Conservation (phyloP, 768 basidiomycete genomes). For the Tephrocybe sp. region DNA sequence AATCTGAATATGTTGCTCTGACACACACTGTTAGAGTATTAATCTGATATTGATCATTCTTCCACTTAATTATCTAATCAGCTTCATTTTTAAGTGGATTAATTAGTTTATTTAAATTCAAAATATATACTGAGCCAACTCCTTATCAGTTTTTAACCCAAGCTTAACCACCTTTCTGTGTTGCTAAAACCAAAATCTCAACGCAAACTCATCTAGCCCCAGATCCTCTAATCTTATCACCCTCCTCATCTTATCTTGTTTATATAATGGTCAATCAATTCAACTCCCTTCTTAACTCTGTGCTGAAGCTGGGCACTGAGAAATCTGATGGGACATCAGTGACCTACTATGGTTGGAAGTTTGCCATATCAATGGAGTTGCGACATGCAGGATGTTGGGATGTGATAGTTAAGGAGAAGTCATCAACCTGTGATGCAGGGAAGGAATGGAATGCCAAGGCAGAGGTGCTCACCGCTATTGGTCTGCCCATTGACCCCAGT, state of each 20-base stretch:
- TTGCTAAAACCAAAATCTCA: no score
- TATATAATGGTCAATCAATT: not conserved
- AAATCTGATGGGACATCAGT: slow-evolving; percentile 9
- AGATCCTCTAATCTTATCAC: no score
- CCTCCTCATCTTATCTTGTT: not conserved
- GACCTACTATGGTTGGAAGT: slow-evolving; percentile 21
- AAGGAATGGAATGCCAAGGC: slow-evolving; percentile 7
- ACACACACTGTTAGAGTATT: not conserved
- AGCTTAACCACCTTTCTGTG: no score
- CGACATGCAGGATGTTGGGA: slow-evolving; percentile 9
- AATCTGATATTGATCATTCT: no score
- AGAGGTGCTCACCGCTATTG: slow-evolving; percentile 18
- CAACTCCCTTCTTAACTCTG: not conserved
- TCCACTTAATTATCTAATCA: no score
- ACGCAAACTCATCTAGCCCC: no score
- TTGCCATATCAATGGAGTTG: slow-evolving; percentile 13
- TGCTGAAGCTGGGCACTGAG: slow-evolving; percentile 1
- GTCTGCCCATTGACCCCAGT: slow-evolving; percentile 16
- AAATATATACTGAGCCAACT: no score
- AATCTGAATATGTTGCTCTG: slow-evolving; percentile 27
- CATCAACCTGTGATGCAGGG: not conserved
- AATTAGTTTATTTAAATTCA: no score
- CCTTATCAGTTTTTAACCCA: no score
- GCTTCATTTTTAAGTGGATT: no score
- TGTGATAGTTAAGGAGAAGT: not conserved